These are phyloP conservation scores for Amanita pallidorosea DNA, from an alignment of 768 basidiomycete species.

Conservation along the genomic window DNA sequence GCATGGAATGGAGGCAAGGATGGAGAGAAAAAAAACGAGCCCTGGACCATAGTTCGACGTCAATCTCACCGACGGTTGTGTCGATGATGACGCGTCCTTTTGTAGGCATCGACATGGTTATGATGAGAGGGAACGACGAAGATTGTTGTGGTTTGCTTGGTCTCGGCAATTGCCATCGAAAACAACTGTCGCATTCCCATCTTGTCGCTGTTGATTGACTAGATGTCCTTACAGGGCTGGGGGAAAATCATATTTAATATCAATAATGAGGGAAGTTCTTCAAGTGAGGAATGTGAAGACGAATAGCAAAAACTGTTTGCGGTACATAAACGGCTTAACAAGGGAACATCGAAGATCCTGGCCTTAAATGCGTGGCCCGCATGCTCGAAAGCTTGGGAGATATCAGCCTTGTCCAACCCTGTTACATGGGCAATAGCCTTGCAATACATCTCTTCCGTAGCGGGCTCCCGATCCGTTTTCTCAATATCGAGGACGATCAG, in stretches of 20 bases:
- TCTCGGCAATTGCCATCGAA: too few species aligned
- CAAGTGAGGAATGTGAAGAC: too few species aligned
- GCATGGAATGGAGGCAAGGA: background rate
- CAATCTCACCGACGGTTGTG: constrained; percentile 80
- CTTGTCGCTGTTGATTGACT: too few species aligned
- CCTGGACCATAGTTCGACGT: constrained; percentile 91
- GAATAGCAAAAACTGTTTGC: too few species aligned
- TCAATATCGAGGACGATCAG: constrained; percentile 47
- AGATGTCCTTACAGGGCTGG: too few species aligned
- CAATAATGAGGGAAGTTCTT: too few species aligned
- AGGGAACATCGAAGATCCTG: background rate
- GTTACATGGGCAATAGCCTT: background rate
- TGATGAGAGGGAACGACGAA: too few species aligned
- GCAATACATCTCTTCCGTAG: background rate
- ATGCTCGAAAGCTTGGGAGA: background rate
- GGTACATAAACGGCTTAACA: too few species aligned
- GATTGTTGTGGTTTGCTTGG: too few species aligned
- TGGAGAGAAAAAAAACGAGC: constrained; percentile 21
- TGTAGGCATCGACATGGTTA: constrained; percentile 65
- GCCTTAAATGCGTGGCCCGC: background rate
- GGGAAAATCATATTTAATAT: too few species aligned
- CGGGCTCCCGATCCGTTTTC: constrained; percentile 6
- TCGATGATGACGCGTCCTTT: constrained; percentile 80
- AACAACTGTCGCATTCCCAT: too few species aligned
- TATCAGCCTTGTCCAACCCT: background rate